A percentile compares a stretch with the other conserved stretches of the same genome.
These are phyloP conservation scores for Phytopythium aichiense DNA, from an alignment of 352 stramenopile species.

Conservation along the genomic window DNA sequence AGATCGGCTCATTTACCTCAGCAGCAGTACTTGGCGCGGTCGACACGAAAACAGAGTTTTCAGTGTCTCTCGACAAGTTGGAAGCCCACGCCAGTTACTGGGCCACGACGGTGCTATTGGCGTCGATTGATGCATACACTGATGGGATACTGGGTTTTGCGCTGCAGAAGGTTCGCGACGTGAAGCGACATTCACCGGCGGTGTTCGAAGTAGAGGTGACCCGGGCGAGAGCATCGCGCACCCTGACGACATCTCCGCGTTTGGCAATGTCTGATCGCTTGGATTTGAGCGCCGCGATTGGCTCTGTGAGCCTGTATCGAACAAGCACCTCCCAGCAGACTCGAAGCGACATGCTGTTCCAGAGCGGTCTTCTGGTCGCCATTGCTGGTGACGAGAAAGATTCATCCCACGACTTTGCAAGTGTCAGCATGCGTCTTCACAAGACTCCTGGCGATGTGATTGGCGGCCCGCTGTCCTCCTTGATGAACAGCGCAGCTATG, in stretches of 20 bases:
- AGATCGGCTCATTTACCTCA: too few species aligned
- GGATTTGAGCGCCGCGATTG: slow-evolving; percentile 20
- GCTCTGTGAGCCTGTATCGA: slow-evolving; percentile 22
- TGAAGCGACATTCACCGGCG: not conserved
- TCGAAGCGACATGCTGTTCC: slow-evolving; percentile 11
- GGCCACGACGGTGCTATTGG: slow-evolving; percentile 7
- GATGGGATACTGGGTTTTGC: not conserved
- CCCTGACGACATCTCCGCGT: slow-evolving; percentile 13
- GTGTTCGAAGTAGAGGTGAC: slow-evolving; percentile 33
- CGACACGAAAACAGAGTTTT: not conserved
- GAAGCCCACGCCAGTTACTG: slow-evolving; percentile 9
- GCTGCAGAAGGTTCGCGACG: not conserved
- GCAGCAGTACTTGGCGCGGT: not conserved
- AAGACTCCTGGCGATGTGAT: slow-evolving; percentile 3
- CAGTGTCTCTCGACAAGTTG: not conserved
- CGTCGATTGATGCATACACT: slow-evolving; percentile 7
- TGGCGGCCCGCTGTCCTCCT: not conserved
- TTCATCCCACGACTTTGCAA: not conserved
- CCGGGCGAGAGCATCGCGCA: slow-evolving; percentile 12
- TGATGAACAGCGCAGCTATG: not conserved
- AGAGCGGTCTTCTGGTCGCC: slow-evolving; percentile 16
- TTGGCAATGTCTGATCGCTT: slow-evolving; percentile 25
- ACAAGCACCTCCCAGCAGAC: slow-evolving; percentile 3
- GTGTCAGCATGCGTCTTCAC: not conserved
- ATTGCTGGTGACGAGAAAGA: not conserved